Evolutionary conservation across 768 basidiomycete species (phyloP), one percentile per base, ranked within the genome.

Genomic region (Amanita pallidorosea): DNA sequence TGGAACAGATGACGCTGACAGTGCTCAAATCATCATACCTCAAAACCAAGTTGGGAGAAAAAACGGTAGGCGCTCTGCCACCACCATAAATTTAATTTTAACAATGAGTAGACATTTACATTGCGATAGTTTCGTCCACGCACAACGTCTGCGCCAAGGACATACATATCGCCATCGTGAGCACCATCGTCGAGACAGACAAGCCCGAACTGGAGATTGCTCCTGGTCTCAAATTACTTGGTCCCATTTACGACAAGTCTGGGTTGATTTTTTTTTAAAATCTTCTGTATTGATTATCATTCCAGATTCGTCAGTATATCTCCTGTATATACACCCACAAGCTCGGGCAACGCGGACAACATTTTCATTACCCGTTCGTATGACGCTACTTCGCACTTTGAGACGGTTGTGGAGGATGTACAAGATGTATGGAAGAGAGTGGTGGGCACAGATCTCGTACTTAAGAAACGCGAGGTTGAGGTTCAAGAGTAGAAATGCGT

Each of bases 141-240:
- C 96, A 98, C 72, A 95, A 95, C 60, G 96, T 99, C 58, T 94
- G 91, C 58, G 91, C 96, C 8, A 90, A 94, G 68, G 91, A 93
- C 61, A 68, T 97, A 53, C 93, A 91, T 66, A 80, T 99, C 58
- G 96, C 94, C 41, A 99, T 99, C 58, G 96, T 99, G 57, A 96
- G 93, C 60, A 98, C 95, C 20, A 87, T 99, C 60, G 94, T 98
- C 52, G 96, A 99, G 72, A 98, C 96, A 2, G 76, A 81, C 64
- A 80, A 77, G 53, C 96, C 96, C 18, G 94, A 97, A 67, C 72
- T 78, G 37, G 96, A 99, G 70, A 91, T 99, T 57, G 67, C 70
- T n/a, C 91, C 95, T 46, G 96, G 90, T 57, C 79, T 98, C 48
- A 80, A 85, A 59, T 83, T 99, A 31, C 80, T 99, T 35, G 96